phyloP scores from a whole-genome alignment of 345 rosid species.

The Balakata baccata region DNA sequence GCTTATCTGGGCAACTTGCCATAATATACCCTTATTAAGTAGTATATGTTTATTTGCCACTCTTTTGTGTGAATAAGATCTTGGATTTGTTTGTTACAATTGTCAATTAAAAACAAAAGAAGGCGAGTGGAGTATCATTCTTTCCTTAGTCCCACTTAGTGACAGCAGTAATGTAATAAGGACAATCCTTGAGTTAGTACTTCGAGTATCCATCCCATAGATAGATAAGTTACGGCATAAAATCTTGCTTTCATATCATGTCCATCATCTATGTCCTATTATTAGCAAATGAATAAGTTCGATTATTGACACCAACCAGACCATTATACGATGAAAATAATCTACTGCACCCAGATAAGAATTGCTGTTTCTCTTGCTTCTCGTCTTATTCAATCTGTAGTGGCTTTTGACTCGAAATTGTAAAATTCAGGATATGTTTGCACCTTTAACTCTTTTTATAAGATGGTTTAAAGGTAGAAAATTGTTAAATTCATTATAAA shows the following conservation, averaged over 20 bases:
- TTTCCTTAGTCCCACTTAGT: neutral
- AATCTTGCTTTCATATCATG: conserved; percentile 8
- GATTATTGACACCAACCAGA: neutral
- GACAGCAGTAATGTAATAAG: neutral
- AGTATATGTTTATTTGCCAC: conserved; percentile 21
- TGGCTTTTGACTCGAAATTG: neutral
- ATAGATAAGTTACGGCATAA: neutral
- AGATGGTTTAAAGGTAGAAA: too few relatives aligned
- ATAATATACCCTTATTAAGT: conserved; percentile 20
- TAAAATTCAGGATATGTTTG: too few relatives aligned
- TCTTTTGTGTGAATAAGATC: conserved; percentile 16
- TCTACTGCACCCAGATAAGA: neutral
- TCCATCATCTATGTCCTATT: neutral
- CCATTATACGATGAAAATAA: neutral
- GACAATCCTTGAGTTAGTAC: neutral
- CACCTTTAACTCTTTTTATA: too few relatives aligned
- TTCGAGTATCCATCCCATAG: neutral
- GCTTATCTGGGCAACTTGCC: conserved; percentile 36
- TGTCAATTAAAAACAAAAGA: neutral
- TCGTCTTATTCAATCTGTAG: neutral
- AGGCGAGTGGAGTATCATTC: neutral
- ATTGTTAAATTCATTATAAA: too few relatives aligned
- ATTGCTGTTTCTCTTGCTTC: neutral
- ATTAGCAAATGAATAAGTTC: conserved; percentile 6
- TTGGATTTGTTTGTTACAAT: conserved; percentile 15